phyloP scores from a whole-genome alignment of 1,284 basidiomycete genomes.

The Amylostereum chailletii region DNA sequence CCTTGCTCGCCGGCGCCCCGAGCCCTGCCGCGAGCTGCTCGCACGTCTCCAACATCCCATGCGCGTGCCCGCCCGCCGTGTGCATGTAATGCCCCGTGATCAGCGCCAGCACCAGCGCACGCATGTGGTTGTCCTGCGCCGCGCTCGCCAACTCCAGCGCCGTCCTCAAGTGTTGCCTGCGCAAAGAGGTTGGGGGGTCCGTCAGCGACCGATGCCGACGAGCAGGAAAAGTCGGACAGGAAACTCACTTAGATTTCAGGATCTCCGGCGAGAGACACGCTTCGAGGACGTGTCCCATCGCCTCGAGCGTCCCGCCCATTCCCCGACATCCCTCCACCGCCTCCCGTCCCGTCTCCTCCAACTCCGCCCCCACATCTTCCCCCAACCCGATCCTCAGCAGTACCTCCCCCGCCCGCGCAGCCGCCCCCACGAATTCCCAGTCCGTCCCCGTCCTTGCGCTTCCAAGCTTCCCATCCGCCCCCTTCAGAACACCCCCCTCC shows the following conservation, averaged over 20 bases:
- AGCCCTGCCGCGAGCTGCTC: slow-evolving; percentile 63
- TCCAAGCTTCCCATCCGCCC: too few relatives aligned
- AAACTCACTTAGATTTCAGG: slow-evolving; percentile 47
- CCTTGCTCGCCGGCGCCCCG: slow-evolving; percentile 38
- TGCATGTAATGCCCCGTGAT: slow-evolving; percentile 61
- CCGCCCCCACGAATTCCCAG: slow-evolving; percentile 37
- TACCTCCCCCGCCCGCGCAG: slow-evolving; percentile 52
- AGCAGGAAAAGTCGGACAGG: slow-evolving; percentile 3
- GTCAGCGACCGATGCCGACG: slow-evolving; percentile 2
- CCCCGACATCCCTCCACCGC: slow-evolving; percentile 21
- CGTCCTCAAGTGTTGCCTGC: slow-evolving; percentile 50
- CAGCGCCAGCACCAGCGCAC: slow-evolving; percentile 57
- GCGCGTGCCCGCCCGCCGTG: slow-evolving; percentile 59
- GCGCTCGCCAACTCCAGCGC: slow-evolving; percentile 48
- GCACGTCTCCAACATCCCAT: slow-evolving; percentile 52
- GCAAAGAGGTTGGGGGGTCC: neutral
- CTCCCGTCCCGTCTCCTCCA: slow-evolving; percentile 8
- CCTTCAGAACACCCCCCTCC: slow-evolving; percentile 1
- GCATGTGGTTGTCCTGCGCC: slow-evolving; percentile 62
- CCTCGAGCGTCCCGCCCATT: slow-evolving; percentile 45
- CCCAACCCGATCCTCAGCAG: slow-evolving; percentile 46
- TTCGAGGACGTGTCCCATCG: slow-evolving; percentile 44
- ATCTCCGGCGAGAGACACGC: slow-evolving; percentile 49
- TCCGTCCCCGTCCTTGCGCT: neutral
- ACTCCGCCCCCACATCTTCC: slow-evolving; percentile 10